Conservation (phyloP, 331 rosid genomes). For the Arachis monticola region DNA sequence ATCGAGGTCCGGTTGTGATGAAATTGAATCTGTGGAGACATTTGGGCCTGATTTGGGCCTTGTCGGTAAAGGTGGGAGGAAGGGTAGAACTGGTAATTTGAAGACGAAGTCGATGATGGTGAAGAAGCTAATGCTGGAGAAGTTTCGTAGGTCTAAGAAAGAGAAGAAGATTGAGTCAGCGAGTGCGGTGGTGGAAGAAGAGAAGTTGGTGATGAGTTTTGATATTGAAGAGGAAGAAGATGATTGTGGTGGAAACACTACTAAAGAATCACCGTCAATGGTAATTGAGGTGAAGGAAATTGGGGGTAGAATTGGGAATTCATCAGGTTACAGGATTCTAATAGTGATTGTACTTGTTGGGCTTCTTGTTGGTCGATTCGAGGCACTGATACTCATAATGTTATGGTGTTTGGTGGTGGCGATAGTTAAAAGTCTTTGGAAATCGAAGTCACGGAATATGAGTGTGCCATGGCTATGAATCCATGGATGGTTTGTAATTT, state of each 20-base stretch:
- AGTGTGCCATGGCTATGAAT: constrained; percentile 31
- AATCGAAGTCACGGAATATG: constrained; percentile 19
- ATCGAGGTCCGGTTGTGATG: constrained; percentile 33
- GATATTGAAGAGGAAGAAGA: constrained; percentile 32
- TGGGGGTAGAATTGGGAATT: constrained; percentile 39
- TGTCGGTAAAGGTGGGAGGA: constrained; percentile 11
- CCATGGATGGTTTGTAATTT: constrained; percentile 48
- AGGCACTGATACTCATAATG: constrained; percentile 57
- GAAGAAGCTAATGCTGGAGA: constrained; percentile 63
- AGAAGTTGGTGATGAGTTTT: background rate
- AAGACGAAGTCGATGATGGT: constrained; percentile 58
- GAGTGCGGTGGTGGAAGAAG: constrained; percentile 43
- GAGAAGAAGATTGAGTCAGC: constrained; percentile 40
- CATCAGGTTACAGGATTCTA: constrained; percentile 45
- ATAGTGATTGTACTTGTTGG: constrained; percentile 61
- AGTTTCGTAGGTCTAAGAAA: constrained; percentile 50
- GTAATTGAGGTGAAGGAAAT: background rate
- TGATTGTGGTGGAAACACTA: constrained; percentile 33
- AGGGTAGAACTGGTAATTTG: constrained; percentile 36
- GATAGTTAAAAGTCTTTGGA: constrained; percentile 36
- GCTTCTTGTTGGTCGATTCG: constrained; percentile 61
- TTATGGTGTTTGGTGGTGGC: constrained; percentile 61
- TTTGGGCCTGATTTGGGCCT: constrained; percentile 8
- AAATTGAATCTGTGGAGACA: constrained; percentile 51
- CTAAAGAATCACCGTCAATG: background rate